Conservation (phyloP, 2,329 filamentous ascomycete genomes). For the Cryphonectria radicalis region DNA sequence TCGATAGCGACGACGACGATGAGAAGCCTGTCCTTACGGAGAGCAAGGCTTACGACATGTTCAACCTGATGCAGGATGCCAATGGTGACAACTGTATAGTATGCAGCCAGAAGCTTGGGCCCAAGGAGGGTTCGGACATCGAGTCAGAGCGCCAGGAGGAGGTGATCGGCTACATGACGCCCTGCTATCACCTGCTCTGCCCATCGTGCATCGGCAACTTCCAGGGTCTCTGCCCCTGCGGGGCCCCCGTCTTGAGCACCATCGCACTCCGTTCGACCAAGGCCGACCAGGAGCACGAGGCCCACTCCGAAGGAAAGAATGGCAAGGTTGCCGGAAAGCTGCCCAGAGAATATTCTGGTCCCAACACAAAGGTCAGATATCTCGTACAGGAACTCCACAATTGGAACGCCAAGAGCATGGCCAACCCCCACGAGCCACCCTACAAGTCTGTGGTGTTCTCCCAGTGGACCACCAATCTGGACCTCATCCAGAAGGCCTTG, state of each 20-base stretch:
- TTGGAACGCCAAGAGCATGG: constrained; percentile 65
- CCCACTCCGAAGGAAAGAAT: constrained; percentile 59
- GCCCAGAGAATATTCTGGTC: constrained; percentile 73
- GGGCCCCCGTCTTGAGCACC: background rate
- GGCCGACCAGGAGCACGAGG: constrained; percentile 61
- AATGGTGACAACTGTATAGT: constrained; percentile 73
- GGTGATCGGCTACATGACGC: constrained; percentile 77
- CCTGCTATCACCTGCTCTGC: constrained; percentile 87
- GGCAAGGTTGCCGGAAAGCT: constrained; percentile 61
- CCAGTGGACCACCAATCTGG: constrained; percentile 92
- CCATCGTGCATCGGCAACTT: constrained; percentile 69
- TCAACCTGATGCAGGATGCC: constrained; percentile 81
- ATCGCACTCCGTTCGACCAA: constrained; percentile 70
- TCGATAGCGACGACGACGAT: constrained; percentile 77
- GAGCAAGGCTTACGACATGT: constrained; percentile 82
- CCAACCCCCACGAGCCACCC: constrained; percentile 67
- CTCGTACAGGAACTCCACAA: constrained; percentile 75
- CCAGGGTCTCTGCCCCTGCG: constrained; percentile 63
- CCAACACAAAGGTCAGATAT: constrained; percentile 89
- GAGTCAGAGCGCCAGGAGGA: constrained; percentile 65
- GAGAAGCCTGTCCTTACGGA: constrained; percentile 63
- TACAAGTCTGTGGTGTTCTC: constrained; percentile 96
- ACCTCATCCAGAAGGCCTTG: constrained; percentile 86
- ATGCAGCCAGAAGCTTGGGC: constrained; percentile 69
- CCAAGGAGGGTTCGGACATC: constrained; percentile 58